phyloP scores from a whole-genome alignment of 2,329 filamentous ascomycete species.

The Penicillium brasilianum region DNA sequence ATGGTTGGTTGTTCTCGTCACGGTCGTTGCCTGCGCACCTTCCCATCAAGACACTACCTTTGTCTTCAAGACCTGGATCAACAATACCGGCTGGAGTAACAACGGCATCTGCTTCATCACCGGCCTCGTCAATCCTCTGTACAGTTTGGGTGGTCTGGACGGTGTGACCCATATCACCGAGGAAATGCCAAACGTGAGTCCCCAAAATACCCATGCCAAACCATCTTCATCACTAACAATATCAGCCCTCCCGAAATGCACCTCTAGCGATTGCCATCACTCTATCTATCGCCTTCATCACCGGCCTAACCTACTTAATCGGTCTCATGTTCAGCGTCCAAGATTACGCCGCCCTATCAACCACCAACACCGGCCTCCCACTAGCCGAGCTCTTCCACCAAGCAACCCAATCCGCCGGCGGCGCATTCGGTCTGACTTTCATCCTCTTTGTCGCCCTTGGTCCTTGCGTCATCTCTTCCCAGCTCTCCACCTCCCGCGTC shows the following conservation, averaged over 20 bases:
- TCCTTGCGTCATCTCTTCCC: slow-evolving; percentile 41
- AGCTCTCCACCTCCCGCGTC: slow-evolving; percentile 41
- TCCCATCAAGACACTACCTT: slow-evolving; percentile 54
- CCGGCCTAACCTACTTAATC: slow-evolving; percentile 56
- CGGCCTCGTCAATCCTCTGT: slow-evolving; percentile 56
- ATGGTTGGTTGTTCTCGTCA: slow-evolving; percentile 55
- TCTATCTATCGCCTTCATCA: slow-evolving; percentile 57
- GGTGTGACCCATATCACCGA: slow-evolving; percentile 58
- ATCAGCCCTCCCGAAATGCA: slow-evolving; percentile 4
- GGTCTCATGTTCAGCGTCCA: slow-evolving; percentile 59
- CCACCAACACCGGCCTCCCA: slow-evolving; percentile 56
- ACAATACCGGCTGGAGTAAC: slow-evolving; percentile 59
- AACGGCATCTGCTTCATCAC: slow-evolving; percentile 58
- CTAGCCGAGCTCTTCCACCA: slow-evolving; percentile 70
- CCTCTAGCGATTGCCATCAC: slow-evolving; percentile 44
- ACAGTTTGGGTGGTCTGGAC: slow-evolving; percentile 55
- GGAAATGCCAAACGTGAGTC: slow-evolving; percentile 57
- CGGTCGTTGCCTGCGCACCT: slow-evolving; percentile 54
- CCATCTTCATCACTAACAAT: slow-evolving; percentile 8
- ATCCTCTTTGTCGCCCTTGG: slow-evolving; percentile 42
- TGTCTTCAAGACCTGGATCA: slow-evolving; percentile 59
- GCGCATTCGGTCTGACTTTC: slow-evolving; percentile 58
- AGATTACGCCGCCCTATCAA: slow-evolving; percentile 52
- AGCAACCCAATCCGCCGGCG: slow-evolving; percentile 56
- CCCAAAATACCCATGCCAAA: no score